Evolutionary conservation across 202 grass and related monocot species (phyloP).

Genomic region (Saccharum hybrid): DNA sequence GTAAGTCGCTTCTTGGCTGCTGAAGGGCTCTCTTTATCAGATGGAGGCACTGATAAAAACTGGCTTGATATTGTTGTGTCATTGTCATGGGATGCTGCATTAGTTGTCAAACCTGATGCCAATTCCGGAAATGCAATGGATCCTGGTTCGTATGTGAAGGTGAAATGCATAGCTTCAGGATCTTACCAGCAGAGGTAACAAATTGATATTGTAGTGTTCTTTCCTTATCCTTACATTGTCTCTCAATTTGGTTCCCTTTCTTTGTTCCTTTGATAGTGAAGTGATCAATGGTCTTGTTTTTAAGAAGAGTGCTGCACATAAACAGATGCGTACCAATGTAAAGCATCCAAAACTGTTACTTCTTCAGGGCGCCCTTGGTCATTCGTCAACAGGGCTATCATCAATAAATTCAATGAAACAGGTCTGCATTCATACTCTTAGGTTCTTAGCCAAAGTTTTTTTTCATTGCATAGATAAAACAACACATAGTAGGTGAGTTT

Average conservation of each 20-base stretch:
- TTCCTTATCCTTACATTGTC: conserved; percentile 30
- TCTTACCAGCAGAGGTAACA: conserved; percentile 71
- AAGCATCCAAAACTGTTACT: conserved; percentile 83
- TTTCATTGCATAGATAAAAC: conserved; percentile 25
- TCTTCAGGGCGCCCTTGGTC: conserved; percentile 67
- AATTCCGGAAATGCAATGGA: conserved; percentile 92
- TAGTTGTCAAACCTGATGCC: conserved; percentile 79
- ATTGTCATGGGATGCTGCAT: conserved; percentile 85
- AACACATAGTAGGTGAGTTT: conserved; percentile 34
- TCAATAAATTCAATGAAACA: conserved; percentile 91
- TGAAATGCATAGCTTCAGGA: conserved; percentile 89
- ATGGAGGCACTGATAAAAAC: conserved; percentile 50
- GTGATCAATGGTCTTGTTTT: conserved; percentile 95
- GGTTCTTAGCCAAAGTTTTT: conserved; percentile 20
- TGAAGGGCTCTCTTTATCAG: conserved; percentile 63
- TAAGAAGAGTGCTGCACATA: conserved; percentile 92
- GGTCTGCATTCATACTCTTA: conserved; percentile 44
- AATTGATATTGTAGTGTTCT: conserved; percentile 24
- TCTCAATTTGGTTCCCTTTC: conserved; percentile 38
- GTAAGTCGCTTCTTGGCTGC: conserved; percentile 80
- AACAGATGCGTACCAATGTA: conserved; percentile 81
- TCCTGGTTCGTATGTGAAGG: conserved; percentile 87
- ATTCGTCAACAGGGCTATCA: conserved; percentile 66
- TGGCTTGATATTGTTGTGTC: conserved; percentile 81
- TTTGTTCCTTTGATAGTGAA: conserved; percentile 69